Percentiles rank a stretch among this genome's conserved stretches.
phyloP scores from a whole-genome alignment of 2,329 filamentous ascomycete genomes.

The Acrodontium crateriforme region DNA sequence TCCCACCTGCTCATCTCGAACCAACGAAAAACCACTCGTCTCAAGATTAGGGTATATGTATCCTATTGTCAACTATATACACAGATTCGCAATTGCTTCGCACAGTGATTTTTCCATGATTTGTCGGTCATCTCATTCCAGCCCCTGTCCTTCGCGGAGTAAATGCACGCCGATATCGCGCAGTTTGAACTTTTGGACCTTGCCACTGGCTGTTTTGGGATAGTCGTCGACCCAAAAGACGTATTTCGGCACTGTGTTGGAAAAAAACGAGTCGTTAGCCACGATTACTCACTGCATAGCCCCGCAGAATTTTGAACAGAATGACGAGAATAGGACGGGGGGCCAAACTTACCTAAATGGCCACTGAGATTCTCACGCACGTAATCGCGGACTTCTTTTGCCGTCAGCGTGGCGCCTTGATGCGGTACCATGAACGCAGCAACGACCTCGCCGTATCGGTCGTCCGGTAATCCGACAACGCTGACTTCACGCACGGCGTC shows the following conservation, averaged over 20 bases:
- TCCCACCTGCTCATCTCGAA: too few species aligned
- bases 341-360: slow-evolving; percentile 42
- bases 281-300: slow-evolving; percentile 1
- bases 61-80: too few species aligned
- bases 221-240: slow-evolving; percentile 80
- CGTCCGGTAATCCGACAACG: slow-evolving; percentile 72
- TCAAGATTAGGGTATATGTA: too few species aligned
- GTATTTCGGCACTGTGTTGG: slow-evolving; percentile 56
- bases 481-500: slow-evolving; percentile 58
- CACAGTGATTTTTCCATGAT: too few species aligned
- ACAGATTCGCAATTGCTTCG: too few species aligned
- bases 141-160: slow-evolving; percentile 27
- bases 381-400: slow-evolving; percentile 54
- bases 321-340: slow-evolving; percentile 2
- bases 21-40: too few species aligned
- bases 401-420: slow-evolving; percentile 34
- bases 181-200: slow-evolving; percentile 90
- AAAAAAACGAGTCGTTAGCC: not conserved
- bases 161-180: slow-evolving; percentile 48
- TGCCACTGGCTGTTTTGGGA: slow-evolving; percentile 90
- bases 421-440: slow-evolving; percentile 62
- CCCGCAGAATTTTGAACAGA: slow-evolving; percentile 2
- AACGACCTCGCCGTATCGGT: slow-evolving; percentile 73
- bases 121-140: slow-evolving; percentile 7
- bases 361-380: slow-evolving; percentile 57